Conservation (phyloP, 2,329 filamentous ascomycete species). For the Daldinia eschscholtzii region DNA sequence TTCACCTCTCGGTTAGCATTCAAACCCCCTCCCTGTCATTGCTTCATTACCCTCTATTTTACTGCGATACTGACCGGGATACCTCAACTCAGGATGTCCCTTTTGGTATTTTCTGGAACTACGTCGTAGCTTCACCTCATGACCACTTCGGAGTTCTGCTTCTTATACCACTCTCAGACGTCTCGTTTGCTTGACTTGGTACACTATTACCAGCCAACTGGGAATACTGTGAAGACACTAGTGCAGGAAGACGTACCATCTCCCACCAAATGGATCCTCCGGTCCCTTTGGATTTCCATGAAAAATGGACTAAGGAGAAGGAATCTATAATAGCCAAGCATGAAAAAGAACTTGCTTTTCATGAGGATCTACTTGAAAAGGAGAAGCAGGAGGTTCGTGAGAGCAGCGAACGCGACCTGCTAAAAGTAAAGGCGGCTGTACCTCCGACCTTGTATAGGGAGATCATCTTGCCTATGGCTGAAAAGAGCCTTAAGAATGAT, state of each 20-base stretch:
- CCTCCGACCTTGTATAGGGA: slow-evolving; percentile 22
- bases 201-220: too few species aligned
- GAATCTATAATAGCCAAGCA: slow-evolving; percentile 29
- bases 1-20: neutral
- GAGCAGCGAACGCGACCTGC: slow-evolving; percentile 15
- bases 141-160: neutral
- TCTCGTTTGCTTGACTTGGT: neutral
- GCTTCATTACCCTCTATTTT: neutral
- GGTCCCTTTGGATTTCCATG: slow-evolving; percentile 2
- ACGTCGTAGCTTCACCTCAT: neutral
- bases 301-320: slow-evolving; percentile 27
- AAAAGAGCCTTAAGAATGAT: slow-evolving; percentile 28
- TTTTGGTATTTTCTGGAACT: neutral
- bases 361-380: slow-evolving; percentile 23
- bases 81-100: neutral
- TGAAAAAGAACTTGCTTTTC: slow-evolving; percentile 26
- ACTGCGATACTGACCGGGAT: neutral
- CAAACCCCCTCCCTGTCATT: neutral
- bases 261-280: slow-evolving; percentile 26
- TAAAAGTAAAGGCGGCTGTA: slow-evolving; percentile 25
- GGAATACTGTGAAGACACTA: neutral
- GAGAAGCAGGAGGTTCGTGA: slow-evolving; percentile 23
- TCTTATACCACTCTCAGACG: neutral
- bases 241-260: neutral
- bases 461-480: slow-evolving; percentile 30